Evolutionary conservation across 129 eudicot species (phyloP).

Genomic region (Escallonia herrerae): DNA sequence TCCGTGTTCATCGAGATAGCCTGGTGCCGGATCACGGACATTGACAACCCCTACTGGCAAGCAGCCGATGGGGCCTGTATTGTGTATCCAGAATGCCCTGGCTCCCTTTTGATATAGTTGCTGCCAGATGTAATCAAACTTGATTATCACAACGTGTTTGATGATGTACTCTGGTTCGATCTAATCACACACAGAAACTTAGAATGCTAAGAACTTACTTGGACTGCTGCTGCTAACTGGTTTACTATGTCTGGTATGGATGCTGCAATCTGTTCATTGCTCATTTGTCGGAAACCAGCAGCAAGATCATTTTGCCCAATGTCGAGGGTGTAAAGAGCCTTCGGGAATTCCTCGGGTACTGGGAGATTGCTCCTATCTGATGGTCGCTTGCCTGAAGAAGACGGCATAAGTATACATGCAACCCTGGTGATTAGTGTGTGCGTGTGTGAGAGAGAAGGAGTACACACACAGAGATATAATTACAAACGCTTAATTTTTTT

Average conservation of each 20-base stretch:
- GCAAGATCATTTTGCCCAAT: constrained; percentile 76
- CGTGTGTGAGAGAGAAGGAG: too few relatives aligned
- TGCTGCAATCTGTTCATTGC: constrained; percentile 22
- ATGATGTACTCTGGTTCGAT: not conserved
- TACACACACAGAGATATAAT: too few relatives aligned
- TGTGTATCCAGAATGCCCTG: constrained; percentile 79
- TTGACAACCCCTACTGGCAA: constrained; percentile 38
- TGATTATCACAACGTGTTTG: too few relatives aligned
- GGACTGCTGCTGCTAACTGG: constrained; percentile 28
- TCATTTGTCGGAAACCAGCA: constrained; percentile 34
- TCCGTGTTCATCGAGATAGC: constrained; percentile 51
- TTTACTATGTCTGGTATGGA: constrained; percentile 33
- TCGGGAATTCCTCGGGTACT: constrained; percentile 40
- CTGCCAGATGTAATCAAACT: constrained; percentile 18
- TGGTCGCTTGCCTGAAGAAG: constrained; percentile 23
- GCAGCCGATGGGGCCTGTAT: constrained; percentile 87
- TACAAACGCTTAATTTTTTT: not conserved
- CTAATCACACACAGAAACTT: not conserved
- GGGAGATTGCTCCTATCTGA: constrained; percentile 36
- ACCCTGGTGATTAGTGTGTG: too few relatives aligned
- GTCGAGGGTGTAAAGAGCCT: constrained; percentile 63
- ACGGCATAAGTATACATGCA: not conserved
- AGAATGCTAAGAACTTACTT: constrained; percentile 27
- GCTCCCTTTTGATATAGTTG: constrained; percentile 54
- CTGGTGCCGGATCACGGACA: constrained; percentile 29